phyloP scores from a whole-genome alignment of 2,329 filamentous ascomycete genomes.

The Sporothrix schenckii region DNA sequence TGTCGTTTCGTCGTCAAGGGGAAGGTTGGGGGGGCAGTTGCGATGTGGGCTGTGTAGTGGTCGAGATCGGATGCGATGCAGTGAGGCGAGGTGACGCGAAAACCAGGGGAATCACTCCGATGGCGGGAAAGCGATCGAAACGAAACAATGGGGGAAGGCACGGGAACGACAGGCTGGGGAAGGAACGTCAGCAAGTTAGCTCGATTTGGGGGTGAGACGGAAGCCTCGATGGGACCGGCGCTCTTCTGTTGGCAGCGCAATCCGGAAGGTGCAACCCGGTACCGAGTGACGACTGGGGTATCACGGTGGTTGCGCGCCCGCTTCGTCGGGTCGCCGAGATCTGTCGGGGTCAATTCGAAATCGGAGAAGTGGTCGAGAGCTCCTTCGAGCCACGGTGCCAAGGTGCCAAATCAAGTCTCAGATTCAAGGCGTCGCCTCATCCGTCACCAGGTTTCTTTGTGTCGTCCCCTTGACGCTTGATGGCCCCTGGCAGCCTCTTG shows the following conservation, averaged over 20 bases:
- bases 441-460: background rate
- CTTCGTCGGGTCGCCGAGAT: background rate
- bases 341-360: background rate
- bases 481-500: background rate
- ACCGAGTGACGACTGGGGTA: background rate
- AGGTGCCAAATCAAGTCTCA: background rate
- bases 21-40: background rate
- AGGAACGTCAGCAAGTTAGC: background rate
- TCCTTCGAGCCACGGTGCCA: background rate
- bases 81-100: background rate
- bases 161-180: background rate
- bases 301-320: background rate
- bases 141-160: constrained; percentile 12
- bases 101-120: background rate
- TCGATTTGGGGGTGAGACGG: background rate
- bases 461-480: background rate
- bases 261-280: constrained; percentile 6
- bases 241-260: background rate
- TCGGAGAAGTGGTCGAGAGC: background rate
- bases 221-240: constrained; percentile 1
- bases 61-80: background rate
- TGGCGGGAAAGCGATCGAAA: background rate
- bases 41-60: constrained; percentile 15
- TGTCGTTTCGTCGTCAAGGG: background rate
- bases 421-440: background rate